Evolutionary conservation across 2,329 filamentous ascomycete genomes (phyloP), one percentile per base, ranked within the genome.

Genomic region (Sporothrix phasma): DNA sequence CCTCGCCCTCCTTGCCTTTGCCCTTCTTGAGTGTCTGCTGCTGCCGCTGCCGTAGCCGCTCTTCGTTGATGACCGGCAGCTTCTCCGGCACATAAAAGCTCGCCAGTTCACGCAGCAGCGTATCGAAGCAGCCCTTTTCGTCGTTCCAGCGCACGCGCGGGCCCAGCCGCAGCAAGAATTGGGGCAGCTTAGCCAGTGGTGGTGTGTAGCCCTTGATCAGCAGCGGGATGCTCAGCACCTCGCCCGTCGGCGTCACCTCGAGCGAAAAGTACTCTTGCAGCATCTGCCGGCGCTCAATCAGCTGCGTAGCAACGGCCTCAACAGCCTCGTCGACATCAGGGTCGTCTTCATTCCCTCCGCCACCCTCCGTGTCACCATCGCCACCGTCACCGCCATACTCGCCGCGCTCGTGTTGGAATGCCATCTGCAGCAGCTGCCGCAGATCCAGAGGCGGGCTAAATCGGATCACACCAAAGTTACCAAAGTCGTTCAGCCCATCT

Each of bases 401-500:
- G 68, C 77, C 75, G 71, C 84, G 84, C 72, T 96, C 90, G 37
- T 85, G 78, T 53, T 89, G 83, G 1, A 87, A 90, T 1, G 86
- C 93, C 47, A 96, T 82, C 13, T 78, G 76, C 15, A 99, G 80
- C 5, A 97, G 75, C 64, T 89, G 84, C 4, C 80, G 77, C 5
- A 99, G 76, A 65, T 85, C 80, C 0, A 97, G 81, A 0, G 91
- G 83, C 2, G 91, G 89, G 58, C 86, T 84, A 70, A 99, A 91
- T 11, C 84, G 85, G 65, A 99, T 92, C 24, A 80, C 75, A 2
- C 94, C 94, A 71, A 96, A 97, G 73, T 99, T 99, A 1, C 89
- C 91, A 75, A 99, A 99, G 72, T 99, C 92, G 0, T 92, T 96
- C 41, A 99, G 82, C 0, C 92, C 93, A 97, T 78, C 76, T 99